Evolutionary conservation across 345 rosid genomes (phyloP).

Genomic region (Ricinus communis): DNA sequence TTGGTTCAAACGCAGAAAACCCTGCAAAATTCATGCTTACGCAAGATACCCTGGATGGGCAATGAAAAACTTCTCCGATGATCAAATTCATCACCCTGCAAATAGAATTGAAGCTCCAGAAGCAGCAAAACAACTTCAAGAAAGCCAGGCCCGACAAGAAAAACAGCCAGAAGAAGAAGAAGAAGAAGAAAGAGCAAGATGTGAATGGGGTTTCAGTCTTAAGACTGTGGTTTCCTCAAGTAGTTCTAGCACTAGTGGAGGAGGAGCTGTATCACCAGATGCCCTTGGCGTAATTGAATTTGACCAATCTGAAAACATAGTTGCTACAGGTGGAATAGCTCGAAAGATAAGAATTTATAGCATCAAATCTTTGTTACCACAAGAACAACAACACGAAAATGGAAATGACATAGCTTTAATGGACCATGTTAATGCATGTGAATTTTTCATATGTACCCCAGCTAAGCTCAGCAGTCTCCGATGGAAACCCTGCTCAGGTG

Average conservation of each 20-base stretch:
- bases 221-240: conserved; percentile 48
- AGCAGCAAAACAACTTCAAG: background rate
- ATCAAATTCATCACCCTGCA: conserved; percentile 19
- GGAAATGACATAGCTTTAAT: conserved; percentile 5
- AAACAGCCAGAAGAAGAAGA: conserved; percentile 10
- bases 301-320: conserved; percentile 50
- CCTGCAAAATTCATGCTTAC: conserved; percentile 22
- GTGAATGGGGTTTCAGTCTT: conserved; percentile 71
- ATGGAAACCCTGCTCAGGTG: conserved; percentile 62
- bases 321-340: conserved; percentile 89
- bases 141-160: background rate
- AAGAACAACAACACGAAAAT: background rate
- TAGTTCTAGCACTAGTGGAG: conserved; percentile 12
- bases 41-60: conserved; percentile 53
- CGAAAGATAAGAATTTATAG: conserved; percentile 70
- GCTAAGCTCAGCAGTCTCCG: conserved; percentile 84
- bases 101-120: background rate
- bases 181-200: conserved; percentile 32
- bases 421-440: conserved; percentile 56
- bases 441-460: conserved; percentile 68
- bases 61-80: conserved; percentile 39
- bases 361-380: conserved; percentile 39
- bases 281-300: conserved; percentile 71
- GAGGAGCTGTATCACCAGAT: conserved; percentile 53
- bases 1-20: conserved; percentile 39